Evolutionary conservation across 2,329 filamentous ascomycete genomes (phyloP), one percentile per base, ranked within the genome.

Genomic region (Amauroascus niger): DNA sequence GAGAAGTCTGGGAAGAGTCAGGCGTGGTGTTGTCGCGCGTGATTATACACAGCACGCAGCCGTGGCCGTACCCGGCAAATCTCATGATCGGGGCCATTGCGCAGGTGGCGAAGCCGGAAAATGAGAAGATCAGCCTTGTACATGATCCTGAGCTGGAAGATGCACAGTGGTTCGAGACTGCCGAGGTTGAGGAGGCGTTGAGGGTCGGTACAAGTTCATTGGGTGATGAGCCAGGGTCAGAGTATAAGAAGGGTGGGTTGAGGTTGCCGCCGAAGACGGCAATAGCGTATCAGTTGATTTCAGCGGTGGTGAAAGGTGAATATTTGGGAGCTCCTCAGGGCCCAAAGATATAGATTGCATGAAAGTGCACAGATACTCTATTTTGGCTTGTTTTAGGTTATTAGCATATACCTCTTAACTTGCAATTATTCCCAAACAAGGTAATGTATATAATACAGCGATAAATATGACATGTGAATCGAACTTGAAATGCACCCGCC

Each of bases 121-220:
- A 88, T 24, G 93, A 98, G 76, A 79, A 71, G 30, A 89, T 98
- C 49, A 79, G 83, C 63, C 73, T 98, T 2, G 83, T 86, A 13
- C 86, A 97, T 68, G 93, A 98, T 67, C 87, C 88, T 0, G 93
- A 98, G 74, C 70, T 98, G 58, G 88, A 95, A 65, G 81, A 86
- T 69, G 93, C 93, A 2, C 85, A 82, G 67, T 98, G 93, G 93
- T 91, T 91, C 63, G 72, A 79, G 0, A 73, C 94, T 32, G 88
- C 88, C 1, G 89, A 95, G 70, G 81, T 95, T 1, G 76, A 82
- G 63, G 80, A 85, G 64, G 91, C 88, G 1, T 70, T 97, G 65
- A 71, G 72, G 54, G 73, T 79, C 7, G 86, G 87, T 0, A 81
- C 81, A 0, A 84, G 81, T 67, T 78, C 78, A 1, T 65, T 95